These are phyloP conservation scores for Fraxinus dipetala DNA, from an alignment of 305 asterid genomes.

Conservation along the genomic window DNA sequence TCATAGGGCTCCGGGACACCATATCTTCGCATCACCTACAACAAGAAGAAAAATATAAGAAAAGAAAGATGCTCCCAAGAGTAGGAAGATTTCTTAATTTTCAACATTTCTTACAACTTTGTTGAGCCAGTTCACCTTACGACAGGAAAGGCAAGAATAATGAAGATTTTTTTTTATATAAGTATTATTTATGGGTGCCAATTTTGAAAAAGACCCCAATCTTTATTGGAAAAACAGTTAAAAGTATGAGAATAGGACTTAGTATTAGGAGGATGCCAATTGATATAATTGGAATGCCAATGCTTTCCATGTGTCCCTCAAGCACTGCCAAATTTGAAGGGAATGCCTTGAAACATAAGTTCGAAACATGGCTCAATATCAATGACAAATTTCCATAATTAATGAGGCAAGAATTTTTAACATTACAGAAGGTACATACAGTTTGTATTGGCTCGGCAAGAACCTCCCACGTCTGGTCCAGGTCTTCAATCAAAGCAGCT, in stretches of 20 bases:
- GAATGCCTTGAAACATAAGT: neutral
- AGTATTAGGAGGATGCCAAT: neutral
- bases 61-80: neutral
- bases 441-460: constrained; percentile 60
- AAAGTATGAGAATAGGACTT: neutral
- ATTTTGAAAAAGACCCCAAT: neutral
- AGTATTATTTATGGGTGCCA: neutral
- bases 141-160: neutral
- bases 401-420: neutral
- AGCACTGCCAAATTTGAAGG: neutral
- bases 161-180: neutral
- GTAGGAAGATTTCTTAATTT: neutral
- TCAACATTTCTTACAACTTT: neutral
- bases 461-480: constrained; percentile 45
- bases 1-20: constrained; percentile 52
- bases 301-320: neutral
- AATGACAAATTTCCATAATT: neutral
- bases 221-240: neutral
- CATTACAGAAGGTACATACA: constrained; percentile 24
- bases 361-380: neutral
- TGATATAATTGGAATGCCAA: neutral
- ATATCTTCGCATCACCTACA: constrained; percentile 47
- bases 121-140: neutral
- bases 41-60: neutral
- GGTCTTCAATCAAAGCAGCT: constrained; percentile 35